Evolutionary conservation across 2,329 filamentous ascomycete genomes (phyloP).

Genomic region (Microsporum audouinii): DNA sequence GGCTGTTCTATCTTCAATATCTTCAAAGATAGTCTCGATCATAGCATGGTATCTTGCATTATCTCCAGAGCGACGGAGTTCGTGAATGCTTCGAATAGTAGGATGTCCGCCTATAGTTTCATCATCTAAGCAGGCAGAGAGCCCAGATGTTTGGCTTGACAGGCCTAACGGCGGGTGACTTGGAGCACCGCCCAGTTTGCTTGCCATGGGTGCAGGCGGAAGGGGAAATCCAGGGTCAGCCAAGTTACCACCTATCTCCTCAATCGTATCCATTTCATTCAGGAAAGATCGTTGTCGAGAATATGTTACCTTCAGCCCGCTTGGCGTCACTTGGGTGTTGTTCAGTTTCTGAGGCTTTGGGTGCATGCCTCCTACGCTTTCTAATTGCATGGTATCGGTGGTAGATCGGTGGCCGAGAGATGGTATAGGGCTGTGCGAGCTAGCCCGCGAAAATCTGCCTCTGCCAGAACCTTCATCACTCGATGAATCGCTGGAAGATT

Average conservation of each 20-base stretch:
- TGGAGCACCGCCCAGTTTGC: background rate
- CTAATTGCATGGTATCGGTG: background rate
- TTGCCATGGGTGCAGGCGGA: background rate
- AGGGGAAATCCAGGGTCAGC: background rate
- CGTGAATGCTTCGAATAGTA: slow-evolving; percentile 47
- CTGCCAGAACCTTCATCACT: background rate
- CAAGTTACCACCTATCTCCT: slow-evolving; percentile 8
- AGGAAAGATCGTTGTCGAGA: slow-evolving; percentile 49
- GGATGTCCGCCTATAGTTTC: slow-evolving; percentile 24
- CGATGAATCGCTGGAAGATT: slow-evolving; percentile 3
- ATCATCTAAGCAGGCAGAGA: slow-evolving; percentile 36
- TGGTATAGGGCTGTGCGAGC: background rate
- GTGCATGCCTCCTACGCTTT: background rate
- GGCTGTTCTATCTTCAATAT: slow-evolving; percentile 41
- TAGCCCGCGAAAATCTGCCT: background rate
- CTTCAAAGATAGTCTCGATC: slow-evolving; percentile 46
- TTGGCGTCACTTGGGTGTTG: slow-evolving; percentile 14
- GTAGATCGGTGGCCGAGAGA: background rate
- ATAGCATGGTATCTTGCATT: slow-evolving; percentile 47
- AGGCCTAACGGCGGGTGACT: background rate
- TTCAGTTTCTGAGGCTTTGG: background rate
- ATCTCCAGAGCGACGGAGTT: slow-evolving; percentile 48
- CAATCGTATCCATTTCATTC: slow-evolving; percentile 34
- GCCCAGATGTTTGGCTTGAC: background rate
- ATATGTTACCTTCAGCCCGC: slow-evolving; percentile 45